Conservation (phyloP, 495 filamentous ascomycete genomes). For the Penicillium silybi region DNA sequence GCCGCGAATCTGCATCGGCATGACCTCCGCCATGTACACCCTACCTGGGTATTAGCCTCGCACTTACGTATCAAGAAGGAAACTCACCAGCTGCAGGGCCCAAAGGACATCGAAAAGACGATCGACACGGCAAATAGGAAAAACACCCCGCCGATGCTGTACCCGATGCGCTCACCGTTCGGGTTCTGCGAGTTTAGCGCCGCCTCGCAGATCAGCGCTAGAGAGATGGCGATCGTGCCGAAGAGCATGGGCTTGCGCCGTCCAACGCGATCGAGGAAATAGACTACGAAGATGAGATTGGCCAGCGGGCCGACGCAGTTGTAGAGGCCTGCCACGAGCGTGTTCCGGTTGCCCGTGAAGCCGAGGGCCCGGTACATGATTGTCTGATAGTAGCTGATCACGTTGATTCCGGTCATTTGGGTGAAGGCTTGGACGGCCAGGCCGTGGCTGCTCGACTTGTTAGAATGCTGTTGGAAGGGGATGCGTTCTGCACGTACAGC, state of each 20-base stretch:
- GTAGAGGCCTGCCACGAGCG: constrained; percentile 57
- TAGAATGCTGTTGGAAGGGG: background rate
- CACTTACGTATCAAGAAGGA: background rate
- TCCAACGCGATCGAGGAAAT: constrained; percentile 37
- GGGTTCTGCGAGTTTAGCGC: constrained; percentile 39
- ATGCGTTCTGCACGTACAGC: constrained; percentile 28
- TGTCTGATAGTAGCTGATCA: constrained; percentile 59
- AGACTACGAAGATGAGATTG: constrained; percentile 46
- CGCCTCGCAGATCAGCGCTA: constrained; percentile 42
- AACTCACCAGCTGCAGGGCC: constrained; percentile 41
- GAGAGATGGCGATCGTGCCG: constrained; percentile 36
- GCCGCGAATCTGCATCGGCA: constrained; percentile 49
- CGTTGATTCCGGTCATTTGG: constrained; percentile 52
- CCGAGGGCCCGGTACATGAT: constrained; percentile 57
- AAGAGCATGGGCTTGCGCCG: constrained; percentile 37
- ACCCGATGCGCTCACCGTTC: constrained; percentile 28
- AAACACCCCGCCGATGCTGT: constrained; percentile 44
- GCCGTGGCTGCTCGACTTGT: constrained; percentile 29
- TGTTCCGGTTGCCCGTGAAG: constrained; percentile 44
- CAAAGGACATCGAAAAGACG: constrained; percentile 45
- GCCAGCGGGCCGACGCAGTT: constrained; percentile 54
- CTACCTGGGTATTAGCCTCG: constrained; percentile 9
- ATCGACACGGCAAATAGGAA: constrained; percentile 48
- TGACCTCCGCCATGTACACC: constrained; percentile 49
- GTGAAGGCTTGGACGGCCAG: constrained; percentile 36